These are phyloP conservation scores for Colletotrichum cuscutae DNA, from an alignment of 2,329 filamentous ascomycete genomes.

Conservation along the genomic window DNA sequence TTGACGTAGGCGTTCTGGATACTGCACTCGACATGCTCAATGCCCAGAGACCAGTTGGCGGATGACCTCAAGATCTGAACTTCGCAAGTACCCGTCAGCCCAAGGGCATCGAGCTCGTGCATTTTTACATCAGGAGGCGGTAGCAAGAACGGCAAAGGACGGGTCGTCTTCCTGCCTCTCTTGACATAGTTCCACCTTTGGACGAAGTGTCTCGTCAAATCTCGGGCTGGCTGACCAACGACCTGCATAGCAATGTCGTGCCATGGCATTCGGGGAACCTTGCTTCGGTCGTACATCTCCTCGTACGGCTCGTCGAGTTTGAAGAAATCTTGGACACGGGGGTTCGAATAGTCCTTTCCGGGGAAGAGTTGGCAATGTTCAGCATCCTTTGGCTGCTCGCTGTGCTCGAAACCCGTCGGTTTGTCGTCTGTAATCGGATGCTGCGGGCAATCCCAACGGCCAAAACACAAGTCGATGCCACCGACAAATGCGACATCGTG, in stretches of 20 bases:
- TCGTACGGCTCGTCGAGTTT: constrained; percentile 93
- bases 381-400: constrained; percentile 82
- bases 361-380: constrained; percentile 97
- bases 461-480: constrained; percentile 96
- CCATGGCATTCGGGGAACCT: constrained; percentile 96
- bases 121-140: constrained; percentile 92
- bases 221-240: constrained; percentile 92
- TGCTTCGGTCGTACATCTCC: constrained; percentile 96
- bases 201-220: constrained; percentile 94
- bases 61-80: constrained; percentile 95
- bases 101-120: constrained; percentile 86
- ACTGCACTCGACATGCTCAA: constrained; percentile 88
- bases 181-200: constrained; percentile 98
- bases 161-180: constrained; percentile 89
- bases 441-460: constrained; percentile 95
- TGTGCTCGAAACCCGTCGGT: constrained; percentile 89
- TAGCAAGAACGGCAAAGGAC: constrained; percentile 91
- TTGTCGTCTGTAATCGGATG: constrained; percentile 93
- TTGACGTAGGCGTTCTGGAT: constrained; percentile 97
- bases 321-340: constrained; percentile 94
- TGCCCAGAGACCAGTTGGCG: constrained; percentile 90
- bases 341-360: constrained; percentile 98
- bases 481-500: constrained; percentile 96
- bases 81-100: constrained; percentile 93
- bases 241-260: constrained; percentile 99